Base-by-base conservation (phyloP, 441 rosid genomes). In the Croton setiger region DNA sequence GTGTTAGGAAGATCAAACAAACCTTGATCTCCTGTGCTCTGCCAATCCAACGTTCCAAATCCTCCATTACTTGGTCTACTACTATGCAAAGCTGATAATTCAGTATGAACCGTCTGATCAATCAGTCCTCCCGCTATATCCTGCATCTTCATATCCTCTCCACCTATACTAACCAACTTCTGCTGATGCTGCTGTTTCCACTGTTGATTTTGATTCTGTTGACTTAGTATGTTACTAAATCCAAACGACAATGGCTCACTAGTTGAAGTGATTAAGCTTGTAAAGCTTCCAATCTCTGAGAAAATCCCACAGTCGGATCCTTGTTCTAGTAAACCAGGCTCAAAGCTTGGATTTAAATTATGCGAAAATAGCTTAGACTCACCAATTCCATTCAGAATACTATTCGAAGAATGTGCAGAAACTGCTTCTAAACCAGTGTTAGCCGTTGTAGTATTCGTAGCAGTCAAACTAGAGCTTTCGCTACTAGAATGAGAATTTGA, bases 401-500 rank as follows among this genome's bases (percentile, higher is more conserved):
- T 60, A 44, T 73, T 77, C 12, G 79, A 68, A 9, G 83, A 81
- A 13, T 79, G 78, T 20, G 77, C 85, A 18, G 92, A 83, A 20
- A 74, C 85, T 17, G 83, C 86, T 69, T 83, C 85, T 12, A 71
- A 83, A 36, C 61, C 72, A 14, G 74, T 59, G 41, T 35, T 58
- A 8, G 65, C 66, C 4, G 65, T 21, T 11, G 79, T 20, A 1
- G 67, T 57, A 64, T 80, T 86, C 4, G 89, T 66, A 10, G 86
- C 96, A 1, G 96, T 88, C n/a, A 90, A 84, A 61, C 93, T 87
- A 0, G 98, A 92, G 76, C 95, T 90, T 63, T 90, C 98, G 74
- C 96, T 92, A 71, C 96, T 90, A 31, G 94, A 85, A 74, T 74
- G 79, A 17, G 92, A 87, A 71, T 82, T 84, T 21, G 88, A 73